Conservation (phyloP, 2,329 filamentous ascomycete genomes). For the Cladosporium sphaerospermum region DNA sequence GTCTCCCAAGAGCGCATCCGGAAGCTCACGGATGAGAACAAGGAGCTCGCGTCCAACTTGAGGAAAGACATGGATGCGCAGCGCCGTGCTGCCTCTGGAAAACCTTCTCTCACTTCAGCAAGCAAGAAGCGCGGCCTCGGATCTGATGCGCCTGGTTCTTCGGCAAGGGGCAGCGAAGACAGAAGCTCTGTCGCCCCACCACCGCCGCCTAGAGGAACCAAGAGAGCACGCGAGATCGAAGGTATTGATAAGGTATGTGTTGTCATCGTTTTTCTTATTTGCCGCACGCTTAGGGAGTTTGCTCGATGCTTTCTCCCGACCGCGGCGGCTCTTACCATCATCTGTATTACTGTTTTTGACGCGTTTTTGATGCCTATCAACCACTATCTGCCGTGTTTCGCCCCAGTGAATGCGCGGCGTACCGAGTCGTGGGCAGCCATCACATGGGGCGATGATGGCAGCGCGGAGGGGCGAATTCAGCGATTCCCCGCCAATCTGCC, state of each 20-base stretch:
- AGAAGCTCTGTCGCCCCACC: constrained; percentile 55
- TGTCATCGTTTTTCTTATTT: neutral
- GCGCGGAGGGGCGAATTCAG: no score
- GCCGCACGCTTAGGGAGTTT: neutral
- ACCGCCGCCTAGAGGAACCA: constrained; percentile 58
- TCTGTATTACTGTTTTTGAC: neutral
- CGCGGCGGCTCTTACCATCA: neutral
- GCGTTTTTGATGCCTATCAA: no score
- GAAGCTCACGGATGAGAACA: constrained; percentile 92
- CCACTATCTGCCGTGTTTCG: no score
- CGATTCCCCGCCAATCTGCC: no score
- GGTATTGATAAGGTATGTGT: constrained; percentile 62
- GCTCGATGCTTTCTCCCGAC: neutral
- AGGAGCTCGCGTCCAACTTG: constrained; percentile 73
- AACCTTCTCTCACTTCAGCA: constrained; percentile 34
- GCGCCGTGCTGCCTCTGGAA: constrained; percentile 42
- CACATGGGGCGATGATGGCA: no score
- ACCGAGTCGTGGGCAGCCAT: no score
- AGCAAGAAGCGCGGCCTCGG: constrained; percentile 52
- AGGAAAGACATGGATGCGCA: constrained; percentile 61
- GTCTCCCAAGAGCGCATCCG: constrained; percentile 87
- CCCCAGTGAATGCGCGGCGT: no score
- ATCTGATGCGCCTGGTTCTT: constrained; percentile 45
- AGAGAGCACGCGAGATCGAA: constrained; percentile 72
- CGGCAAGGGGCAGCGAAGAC: constrained; percentile 70